Evolutionary conservation across 495 filamentous ascomycete genomes (phyloP), one percentile per base, ranked within the genome.

Genomic region (Aspergillus biplanus): DNA sequence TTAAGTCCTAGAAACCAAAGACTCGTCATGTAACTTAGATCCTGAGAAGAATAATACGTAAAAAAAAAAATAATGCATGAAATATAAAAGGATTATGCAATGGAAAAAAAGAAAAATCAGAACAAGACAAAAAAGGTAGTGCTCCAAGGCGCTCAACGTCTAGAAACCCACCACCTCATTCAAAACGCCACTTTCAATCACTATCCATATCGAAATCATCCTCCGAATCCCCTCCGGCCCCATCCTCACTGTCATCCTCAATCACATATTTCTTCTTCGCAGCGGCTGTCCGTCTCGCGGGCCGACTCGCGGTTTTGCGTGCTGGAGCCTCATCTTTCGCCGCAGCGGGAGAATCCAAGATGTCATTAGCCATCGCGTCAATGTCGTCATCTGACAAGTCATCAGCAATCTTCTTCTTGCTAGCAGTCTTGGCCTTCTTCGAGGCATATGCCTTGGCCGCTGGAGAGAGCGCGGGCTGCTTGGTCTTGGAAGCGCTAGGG

Each of bases 371-470:
- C 66, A 87, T 76, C 31, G 78, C 81, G 52, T 85, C 80, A 34
- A 80, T 81, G 48, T 80, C 80, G 63, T 81, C 79, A 59, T 85
- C 73, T 21, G 75, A 79, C 57, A 78, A 65, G 34, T 80, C 78
- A 59, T 80, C 75, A 7, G 54, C 67, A 6, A 70, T 47, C 66
- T 78, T 78, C 68, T 77, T 79, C 52, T 65, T 66, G 16, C 8
- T 15, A 15, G 61, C 52, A 0, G 80, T 69, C 74, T 89, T 90
- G 35, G 82, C 82, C 55, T 88, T 83, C 78, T 91, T 93, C 3
- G 87, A 84, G 15, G 89, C 90, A 71, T 95, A 94, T 0, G 88
- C 90, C 72, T 94, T 95, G 12, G 91, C 91, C 6, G 89, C 90
- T 0, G 92, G 90, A 11, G 89, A 92, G 15, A 92, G 78, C 6